These are phyloP conservation scores for Hericium erinaceus DNA, from an alignment of 768 basidiomycete species.

Conservation along the genomic window DNA sequence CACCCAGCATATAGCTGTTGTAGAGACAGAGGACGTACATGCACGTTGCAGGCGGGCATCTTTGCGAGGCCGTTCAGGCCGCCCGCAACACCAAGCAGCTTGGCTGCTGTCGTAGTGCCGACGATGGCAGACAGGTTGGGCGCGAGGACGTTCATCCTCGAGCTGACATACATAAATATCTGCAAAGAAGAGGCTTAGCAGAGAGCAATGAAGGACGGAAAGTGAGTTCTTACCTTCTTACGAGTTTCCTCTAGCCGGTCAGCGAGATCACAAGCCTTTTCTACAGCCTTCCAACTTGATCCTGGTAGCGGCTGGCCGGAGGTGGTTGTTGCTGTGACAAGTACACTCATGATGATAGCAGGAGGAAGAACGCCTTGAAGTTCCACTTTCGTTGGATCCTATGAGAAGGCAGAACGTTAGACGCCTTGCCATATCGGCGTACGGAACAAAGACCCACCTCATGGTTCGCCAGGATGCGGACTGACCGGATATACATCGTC, in stretches of 20 bases:
- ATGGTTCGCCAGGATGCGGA: constrained; percentile 78
- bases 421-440: background rate
- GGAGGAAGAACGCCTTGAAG: constrained; percentile 73
- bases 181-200: constrained; percentile 24
- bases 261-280: constrained; percentile 82
- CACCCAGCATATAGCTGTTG: background rate
- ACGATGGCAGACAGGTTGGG: constrained; percentile 98
- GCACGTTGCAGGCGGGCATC: constrained; percentile 93
- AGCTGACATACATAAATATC: constrained; percentile 99
- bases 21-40: constrained; percentile 46
- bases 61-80: constrained; percentile 85
- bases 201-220: background rate
- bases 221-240: constrained; percentile 51
- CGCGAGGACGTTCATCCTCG: constrained; percentile 95
- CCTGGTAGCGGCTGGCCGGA: constrained; percentile 64
- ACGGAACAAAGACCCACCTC: constrained; percentile 35
- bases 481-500: constrained; percentile 85
- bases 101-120: constrained; percentile 97
- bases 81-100: constrained; percentile 94
- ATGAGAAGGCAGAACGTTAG: constrained; percentile 3
- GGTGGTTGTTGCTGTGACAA: constrained; percentile 90
- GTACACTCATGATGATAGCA: constrained; percentile 91
- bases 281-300: constrained; percentile 70
- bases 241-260: constrained; percentile 83
- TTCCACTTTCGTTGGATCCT: constrained; percentile 86